Evolutionary conservation across 2,329 filamentous ascomycete genomes (phyloP).

Genomic region (Aureobasidium sp.): DNA sequence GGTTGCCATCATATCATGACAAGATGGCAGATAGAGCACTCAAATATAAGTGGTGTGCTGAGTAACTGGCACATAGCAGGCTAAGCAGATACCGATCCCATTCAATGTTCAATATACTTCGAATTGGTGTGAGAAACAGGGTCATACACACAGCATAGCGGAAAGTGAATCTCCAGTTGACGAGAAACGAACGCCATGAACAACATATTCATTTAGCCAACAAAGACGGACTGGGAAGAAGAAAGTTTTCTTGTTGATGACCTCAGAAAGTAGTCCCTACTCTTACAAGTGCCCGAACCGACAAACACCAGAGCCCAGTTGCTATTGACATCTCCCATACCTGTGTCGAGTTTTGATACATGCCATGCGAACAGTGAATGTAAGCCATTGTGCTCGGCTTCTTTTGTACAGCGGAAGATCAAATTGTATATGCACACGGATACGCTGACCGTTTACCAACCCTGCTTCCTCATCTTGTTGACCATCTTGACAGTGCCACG

Average conservation of each 20-base stretch:
- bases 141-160: neutral
- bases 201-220: neutral
- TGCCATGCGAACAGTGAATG: neutral
- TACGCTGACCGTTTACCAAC: slow-evolving; percentile 51
- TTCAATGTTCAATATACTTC: neutral
- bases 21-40: neutral
- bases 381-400: neutral
- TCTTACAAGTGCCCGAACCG: neutral
- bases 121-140: neutral
- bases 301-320: neutral
- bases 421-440: neutral
- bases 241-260: neutral
- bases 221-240: neutral
- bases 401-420: neutral
- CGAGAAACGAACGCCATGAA: neutral
- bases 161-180: neutral
- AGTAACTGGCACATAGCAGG: no score
- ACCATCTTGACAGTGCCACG: slow-evolving; percentile 66
- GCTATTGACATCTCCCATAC: neutral
- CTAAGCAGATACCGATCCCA: neutral
- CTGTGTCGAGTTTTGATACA: neutral
- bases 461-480: slow-evolving; percentile 62
- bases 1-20: neutral
- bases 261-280: neutral
- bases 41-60: neutral